Percentiles rank a stretch among this genome's conserved stretches.
Evolutionary conservation across 2,329 filamentous ascomycete genomes (phyloP).

Genomic region (Arthrobotrys musiformis): DNA sequence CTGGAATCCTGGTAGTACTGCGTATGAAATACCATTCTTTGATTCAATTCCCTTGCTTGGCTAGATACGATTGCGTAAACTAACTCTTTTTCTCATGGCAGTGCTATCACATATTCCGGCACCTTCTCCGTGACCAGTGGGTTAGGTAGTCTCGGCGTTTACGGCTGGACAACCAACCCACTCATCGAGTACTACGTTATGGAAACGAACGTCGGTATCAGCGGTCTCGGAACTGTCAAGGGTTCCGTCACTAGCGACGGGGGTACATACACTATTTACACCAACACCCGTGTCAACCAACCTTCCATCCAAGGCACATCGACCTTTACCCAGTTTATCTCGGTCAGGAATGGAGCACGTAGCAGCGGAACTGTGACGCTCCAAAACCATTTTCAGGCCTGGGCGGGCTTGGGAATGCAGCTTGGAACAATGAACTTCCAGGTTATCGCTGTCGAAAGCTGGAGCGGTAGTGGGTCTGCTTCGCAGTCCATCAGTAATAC

Average conservation of each 20-base stretch:
- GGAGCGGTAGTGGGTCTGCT: constrained; percentile 66
- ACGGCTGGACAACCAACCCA: constrained; percentile 63
- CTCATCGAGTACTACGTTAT: constrained; percentile 64
- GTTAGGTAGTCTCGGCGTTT: constrained; percentile 63
- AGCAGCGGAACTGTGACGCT: constrained; percentile 67
- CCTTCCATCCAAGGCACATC: constrained; percentile 66
- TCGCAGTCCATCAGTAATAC: constrained; percentile 64
- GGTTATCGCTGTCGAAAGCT: constrained; percentile 70
- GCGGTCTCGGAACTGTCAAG: constrained; percentile 61
- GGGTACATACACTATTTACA: constrained; percentile 64
- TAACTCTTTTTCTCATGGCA: not conserved
- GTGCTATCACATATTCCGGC: constrained; percentile 61
- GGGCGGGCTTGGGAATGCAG: constrained; percentile 66
- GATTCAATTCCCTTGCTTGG: not conserved
- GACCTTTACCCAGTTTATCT: constrained; percentile 69
- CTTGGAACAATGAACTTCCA: constrained; percentile 68
- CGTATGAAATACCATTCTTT: constrained; percentile 57
- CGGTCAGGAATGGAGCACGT: constrained; percentile 66
- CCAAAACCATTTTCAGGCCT: constrained; percentile 68
- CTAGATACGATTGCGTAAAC: not conserved
- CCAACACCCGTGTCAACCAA: constrained; percentile 63
- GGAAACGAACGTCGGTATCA: constrained; percentile 63
- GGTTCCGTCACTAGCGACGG: constrained; percentile 63
- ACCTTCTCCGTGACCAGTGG: constrained; percentile 60
- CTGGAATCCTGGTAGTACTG: constrained; percentile 64